Evolutionary conservation across 176 grass and related monocot genomes (phyloP).

Genomic region (Pontederia paniculata): DNA sequence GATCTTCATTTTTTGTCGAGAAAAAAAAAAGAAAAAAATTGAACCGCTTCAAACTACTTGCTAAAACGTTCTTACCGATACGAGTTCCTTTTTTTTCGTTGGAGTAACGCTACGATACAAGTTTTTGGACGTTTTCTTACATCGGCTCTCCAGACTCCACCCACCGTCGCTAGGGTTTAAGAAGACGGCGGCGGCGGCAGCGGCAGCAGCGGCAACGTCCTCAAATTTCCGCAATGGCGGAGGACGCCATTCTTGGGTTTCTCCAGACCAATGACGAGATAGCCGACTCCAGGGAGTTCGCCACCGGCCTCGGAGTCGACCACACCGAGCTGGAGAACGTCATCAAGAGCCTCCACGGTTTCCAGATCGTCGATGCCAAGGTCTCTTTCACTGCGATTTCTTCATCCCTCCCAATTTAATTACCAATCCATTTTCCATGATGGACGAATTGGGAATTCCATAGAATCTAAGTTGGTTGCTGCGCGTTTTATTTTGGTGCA

Average conservation of each 20-base stretch:
- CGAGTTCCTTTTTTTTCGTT: too few species aligned
- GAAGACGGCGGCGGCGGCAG: too few species aligned
- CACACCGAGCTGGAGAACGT: slow-evolving; percentile 60
- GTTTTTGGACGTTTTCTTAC: too few species aligned
- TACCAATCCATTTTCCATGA: not conserved
- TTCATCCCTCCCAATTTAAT: not conserved
- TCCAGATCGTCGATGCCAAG: slow-evolving; percentile 56
- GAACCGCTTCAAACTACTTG: too few species aligned
- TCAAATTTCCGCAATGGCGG: too few species aligned
- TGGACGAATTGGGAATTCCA: not conserved
- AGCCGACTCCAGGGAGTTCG: slow-evolving; percentile 48
- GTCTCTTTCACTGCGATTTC: slow-evolving; percentile 9
- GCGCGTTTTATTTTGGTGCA: slow-evolving; percentile 10
- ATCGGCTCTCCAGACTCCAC: too few species aligned
- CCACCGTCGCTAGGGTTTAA: too few species aligned
- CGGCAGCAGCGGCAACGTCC: too few species aligned
- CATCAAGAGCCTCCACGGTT: slow-evolving; percentile 76
- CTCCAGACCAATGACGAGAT: slow-evolving; percentile 45
- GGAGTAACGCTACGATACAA: too few species aligned
- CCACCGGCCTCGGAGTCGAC: slow-evolving; percentile 40
- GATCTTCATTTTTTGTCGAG: too few species aligned
- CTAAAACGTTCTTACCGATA: too few species aligned
- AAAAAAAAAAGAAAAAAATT: too few species aligned
- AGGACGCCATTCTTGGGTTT: slow-evolving; percentile 29
- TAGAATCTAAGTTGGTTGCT: not conserved